These are phyloP conservation scores for Ashbya aceris DNA, from an alignment of 1,139 yeast genomes.

Conservation along the genomic window DNA sequence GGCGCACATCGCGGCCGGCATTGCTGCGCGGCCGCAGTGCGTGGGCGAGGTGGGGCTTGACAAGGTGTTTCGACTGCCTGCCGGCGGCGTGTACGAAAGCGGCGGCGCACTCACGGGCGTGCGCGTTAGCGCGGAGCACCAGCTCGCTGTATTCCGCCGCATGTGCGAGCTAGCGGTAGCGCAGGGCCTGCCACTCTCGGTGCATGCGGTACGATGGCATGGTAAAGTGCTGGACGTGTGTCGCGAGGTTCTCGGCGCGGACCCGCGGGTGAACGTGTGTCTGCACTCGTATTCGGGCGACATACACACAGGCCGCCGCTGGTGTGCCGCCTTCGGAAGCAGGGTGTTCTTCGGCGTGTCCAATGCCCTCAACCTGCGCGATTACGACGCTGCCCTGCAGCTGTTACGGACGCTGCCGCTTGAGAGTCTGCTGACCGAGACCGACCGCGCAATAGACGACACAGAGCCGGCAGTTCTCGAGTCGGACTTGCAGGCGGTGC, in stretches of 20 bases:
- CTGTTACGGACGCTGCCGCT: constrained; percentile 32
- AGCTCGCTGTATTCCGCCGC: constrained; percentile 38
- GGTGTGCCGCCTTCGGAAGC: constrained; percentile 1
- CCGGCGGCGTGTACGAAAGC: constrained; percentile 46
- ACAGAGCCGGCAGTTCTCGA: not conserved
- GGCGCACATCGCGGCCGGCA: constrained; percentile 12
- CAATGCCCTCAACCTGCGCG: constrained; percentile 42
- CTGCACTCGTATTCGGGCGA: constrained; percentile 88
- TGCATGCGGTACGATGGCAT: constrained; percentile 81
- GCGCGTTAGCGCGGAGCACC: constrained; percentile 57
- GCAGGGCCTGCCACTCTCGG: constrained; percentile 46
- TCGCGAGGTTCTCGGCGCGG: constrained; percentile 16
- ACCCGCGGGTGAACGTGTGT: constrained; percentile 34
- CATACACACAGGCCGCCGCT: constrained; percentile 10
- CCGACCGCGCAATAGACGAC: constrained; percentile 35
- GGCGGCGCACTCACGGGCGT: constrained; percentile 33
- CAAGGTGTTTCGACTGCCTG: constrained; percentile 61
- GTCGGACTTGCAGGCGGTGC: constrained; percentile 4
- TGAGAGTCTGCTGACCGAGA: constrained; percentile 41
- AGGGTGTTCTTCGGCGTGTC: constrained; percentile 50
- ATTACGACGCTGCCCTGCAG: constrained; percentile 25
- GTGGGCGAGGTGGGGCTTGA: constrained; percentile 93
- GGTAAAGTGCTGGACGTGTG: constrained; percentile 46
- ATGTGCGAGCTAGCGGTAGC: constrained; percentile 50
- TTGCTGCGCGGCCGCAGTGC: constrained; percentile 8